These are phyloP conservation scores for Usnea hakonensis DNA, from an alignment of 495 filamentous ascomycete species.

Conservation along the genomic window DNA sequence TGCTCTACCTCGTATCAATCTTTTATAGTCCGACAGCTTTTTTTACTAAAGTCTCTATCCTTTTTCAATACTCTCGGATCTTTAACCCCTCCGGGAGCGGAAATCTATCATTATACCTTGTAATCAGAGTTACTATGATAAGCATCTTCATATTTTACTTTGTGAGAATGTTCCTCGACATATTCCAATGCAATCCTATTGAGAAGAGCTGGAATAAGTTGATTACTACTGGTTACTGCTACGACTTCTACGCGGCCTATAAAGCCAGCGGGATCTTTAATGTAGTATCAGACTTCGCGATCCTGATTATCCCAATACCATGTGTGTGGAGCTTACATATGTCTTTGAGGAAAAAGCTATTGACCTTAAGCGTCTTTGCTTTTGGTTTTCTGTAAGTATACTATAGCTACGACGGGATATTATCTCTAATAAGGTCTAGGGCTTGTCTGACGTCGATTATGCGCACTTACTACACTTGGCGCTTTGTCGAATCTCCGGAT, in stretches of 20 bases:
- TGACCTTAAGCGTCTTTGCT: slow-evolving; percentile 9
- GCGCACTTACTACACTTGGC: slow-evolving; percentile 17
- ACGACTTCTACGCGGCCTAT: slow-evolving; percentile 27
- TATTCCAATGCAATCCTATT: slow-evolving; percentile 28
- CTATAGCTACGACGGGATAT: no score
- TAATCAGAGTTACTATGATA: slow-evolving; percentile 2
- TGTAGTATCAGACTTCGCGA: slow-evolving; percentile 19
- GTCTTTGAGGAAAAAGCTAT: slow-evolving; percentile 6
- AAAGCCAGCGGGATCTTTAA: slow-evolving; percentile 14
- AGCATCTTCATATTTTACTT: slow-evolving; percentile 11
- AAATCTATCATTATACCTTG: background rate
- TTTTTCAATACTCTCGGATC: slow-evolving; percentile 20
- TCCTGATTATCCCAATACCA: slow-evolving; percentile 16
- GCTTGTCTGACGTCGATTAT: slow-evolving; percentile 17
- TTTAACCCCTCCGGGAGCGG: slow-evolving; percentile 10
- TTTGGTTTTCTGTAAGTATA: slow-evolving; percentile 12
- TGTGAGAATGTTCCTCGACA: background rate
- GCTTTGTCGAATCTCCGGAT: background rate
- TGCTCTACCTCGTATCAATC: background rate
- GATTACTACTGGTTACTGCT: slow-evolving; percentile 30
- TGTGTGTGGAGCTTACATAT: slow-evolving; percentile 14
- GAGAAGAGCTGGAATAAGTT: slow-evolving; percentile 31
- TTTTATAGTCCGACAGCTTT: background rate
- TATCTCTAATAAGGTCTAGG: no score
- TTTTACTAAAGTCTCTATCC: slow-evolving; percentile 17